Percentiles rank a stretch among this genome's conserved stretches.
These are phyloP conservation scores for Mycena indigotica DNA, from an alignment of 768 basidiomycete species.

Conservation along the genomic window DNA sequence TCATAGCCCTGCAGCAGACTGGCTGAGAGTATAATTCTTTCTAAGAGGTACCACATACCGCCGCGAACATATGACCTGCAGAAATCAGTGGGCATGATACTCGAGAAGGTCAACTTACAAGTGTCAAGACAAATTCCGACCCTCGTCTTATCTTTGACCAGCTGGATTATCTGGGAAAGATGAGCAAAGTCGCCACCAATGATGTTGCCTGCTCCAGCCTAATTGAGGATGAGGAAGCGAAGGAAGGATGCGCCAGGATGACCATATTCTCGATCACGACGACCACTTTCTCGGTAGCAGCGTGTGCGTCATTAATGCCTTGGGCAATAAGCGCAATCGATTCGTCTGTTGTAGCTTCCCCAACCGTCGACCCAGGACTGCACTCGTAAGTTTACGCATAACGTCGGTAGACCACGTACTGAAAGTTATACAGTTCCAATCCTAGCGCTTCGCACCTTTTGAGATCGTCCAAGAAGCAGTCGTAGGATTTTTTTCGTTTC, in stretches of 20 bases:
- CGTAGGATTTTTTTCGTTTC: constrained; percentile 71
- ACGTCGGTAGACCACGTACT: constrained; percentile 51
- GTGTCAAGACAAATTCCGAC: constrained; percentile 88
- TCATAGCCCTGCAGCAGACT: constrained; percentile 66
- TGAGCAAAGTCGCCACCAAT: constrained; percentile 74
- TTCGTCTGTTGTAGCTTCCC: constrained; percentile 58
- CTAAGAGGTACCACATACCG: constrained; percentile 43
- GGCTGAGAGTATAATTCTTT: not conserved
- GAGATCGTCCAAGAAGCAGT: constrained; percentile 84
- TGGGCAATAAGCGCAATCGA: constrained; percentile 68
- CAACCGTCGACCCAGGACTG: constrained; percentile 85
- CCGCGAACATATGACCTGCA: constrained; percentile 76
- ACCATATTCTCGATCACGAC: constrained; percentile 88
- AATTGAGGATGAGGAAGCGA: not conserved
- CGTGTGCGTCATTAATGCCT: constrained; percentile 74
- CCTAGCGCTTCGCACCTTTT: constrained; percentile 77
- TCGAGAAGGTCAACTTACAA: constrained; percentile 45
- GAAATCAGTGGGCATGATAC: not conserved
- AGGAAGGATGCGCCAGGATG: not conserved
- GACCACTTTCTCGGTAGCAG: constrained; percentile 55
- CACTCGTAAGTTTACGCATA: constrained; percentile 9
- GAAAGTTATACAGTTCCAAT: constrained; percentile 78
- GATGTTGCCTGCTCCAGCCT: constrained; percentile 82
- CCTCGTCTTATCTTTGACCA: constrained; percentile 70
- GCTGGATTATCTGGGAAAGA: constrained; percentile 65